A percentile compares a stretch with the other conserved stretches of the same genome.
These are phyloP conservation scores for Incumbomyces lentus DNA, from an alignment of 2,329 filamentous ascomycete species.

Conservation along the genomic window DNA sequence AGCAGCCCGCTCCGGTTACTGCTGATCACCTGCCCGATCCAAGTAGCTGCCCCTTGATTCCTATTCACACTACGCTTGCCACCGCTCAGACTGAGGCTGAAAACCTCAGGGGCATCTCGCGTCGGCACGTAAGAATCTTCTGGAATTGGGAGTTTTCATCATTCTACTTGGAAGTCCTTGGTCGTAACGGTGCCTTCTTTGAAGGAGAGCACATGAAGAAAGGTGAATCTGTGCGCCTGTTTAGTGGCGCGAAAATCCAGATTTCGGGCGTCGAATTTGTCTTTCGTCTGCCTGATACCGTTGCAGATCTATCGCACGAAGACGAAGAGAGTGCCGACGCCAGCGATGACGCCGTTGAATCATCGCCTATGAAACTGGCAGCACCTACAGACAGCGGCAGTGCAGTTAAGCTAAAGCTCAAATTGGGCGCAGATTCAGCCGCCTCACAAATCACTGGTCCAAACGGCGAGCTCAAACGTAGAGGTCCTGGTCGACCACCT, in stretches of 20 bases:
- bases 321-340: constrained; percentile 8
- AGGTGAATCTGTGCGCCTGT: constrained; percentile 39
- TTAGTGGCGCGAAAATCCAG: constrained; percentile 49
- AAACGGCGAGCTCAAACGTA: constrained; percentile 29
- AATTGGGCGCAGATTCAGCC: constrained; percentile 17
- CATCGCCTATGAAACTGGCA: constrained; percentile 2
- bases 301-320: constrained; percentile 8
- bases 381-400: not conserved
- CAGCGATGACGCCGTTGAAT: constrained; percentile 11
- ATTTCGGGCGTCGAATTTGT: constrained; percentile 31
- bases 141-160: constrained; percentile 48
- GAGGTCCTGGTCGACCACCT: constrained; percentile 53
- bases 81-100: constrained; percentile 26
- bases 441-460: constrained; percentile 10
- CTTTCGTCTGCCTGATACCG: constrained; percentile 16
- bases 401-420: constrained; percentile 11
- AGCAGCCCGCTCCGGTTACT: constrained; percentile 21
- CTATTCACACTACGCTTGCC: constrained; percentile 45
- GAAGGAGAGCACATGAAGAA: constrained; percentile 40
- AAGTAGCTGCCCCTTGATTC: constrained; percentile 35
- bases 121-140: constrained; percentile 50
- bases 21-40: constrained; percentile 20
- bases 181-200: constrained; percentile 48
- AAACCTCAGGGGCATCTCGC: constrained; percentile 49
- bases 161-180: constrained; percentile 51